These are phyloP conservation scores for Hansenula anomala DNA, from an alignment of 1,139 yeast species.

Conservation along the genomic window DNA sequence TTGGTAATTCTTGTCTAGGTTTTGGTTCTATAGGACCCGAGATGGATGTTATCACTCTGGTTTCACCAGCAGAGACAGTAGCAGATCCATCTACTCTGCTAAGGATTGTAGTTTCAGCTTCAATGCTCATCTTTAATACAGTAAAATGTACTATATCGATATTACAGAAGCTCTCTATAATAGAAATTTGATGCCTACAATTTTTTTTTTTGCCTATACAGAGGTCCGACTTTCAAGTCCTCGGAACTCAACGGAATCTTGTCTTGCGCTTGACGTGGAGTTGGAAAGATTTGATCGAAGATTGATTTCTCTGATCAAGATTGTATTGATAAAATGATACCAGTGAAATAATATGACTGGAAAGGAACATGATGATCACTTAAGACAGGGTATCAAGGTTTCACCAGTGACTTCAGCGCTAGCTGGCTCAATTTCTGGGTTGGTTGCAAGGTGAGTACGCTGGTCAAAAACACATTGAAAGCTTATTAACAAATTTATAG, in stretches of 20 bases:
- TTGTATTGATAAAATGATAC: no score
- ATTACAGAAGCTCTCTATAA: no score
- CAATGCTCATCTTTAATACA: conserved; percentile 4
- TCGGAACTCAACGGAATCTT: no score
- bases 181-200: neutral
- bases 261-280: no score
- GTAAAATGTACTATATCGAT: no score
- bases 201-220: neutral
- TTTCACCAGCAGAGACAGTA: conserved; percentile 41
- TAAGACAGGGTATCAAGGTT: conserved; percentile 46
- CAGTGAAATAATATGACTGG: no score
- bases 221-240: no score
- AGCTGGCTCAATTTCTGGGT: conserved; percentile 75
- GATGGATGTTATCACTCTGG: conserved; percentile 68
- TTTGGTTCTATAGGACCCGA: conserved; percentile 91
- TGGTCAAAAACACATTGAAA: no score
- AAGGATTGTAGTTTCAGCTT: conserved; percentile 30
- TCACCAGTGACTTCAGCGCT: conserved; percentile 40
- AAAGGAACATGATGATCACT: conserved; percentile 47
- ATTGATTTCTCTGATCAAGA: no score
- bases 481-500: conserved; percentile 24
- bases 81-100: conserved; percentile 80
- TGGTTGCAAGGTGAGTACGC: conserved; percentile 50
- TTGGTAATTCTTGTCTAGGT: conserved; percentile 79
- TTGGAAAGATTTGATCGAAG: no score